These are phyloP conservation scores for Candida pseudoglaebosa DNA, from an alignment of 805 yeast species.

Conservation along the genomic window DNA sequence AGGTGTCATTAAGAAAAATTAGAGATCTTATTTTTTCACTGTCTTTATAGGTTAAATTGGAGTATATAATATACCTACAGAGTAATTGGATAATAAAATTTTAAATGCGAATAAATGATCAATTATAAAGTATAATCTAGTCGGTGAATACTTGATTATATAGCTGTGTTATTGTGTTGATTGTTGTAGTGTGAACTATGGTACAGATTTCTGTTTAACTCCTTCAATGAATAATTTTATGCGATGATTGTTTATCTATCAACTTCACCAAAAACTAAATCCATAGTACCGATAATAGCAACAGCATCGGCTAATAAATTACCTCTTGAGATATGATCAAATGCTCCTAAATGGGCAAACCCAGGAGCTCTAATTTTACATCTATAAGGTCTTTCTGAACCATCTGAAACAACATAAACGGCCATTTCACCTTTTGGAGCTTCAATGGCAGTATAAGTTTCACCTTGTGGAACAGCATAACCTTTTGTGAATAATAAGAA, in stretches of 20 bases:
- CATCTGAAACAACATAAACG: conserved; percentile 83
- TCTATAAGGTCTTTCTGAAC: conserved; percentile 85
- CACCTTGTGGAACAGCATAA: conserved; percentile 84
- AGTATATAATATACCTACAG: conserved; percentile 4
- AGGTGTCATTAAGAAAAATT: no score
- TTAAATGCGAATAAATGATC: conserved; percentile 7
- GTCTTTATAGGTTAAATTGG: conserved; percentile 2
- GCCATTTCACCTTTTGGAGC: conserved; percentile 97
- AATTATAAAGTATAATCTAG: not conserved
- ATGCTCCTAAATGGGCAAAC: conserved; percentile 84
- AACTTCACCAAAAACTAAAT: conserved; percentile 90
- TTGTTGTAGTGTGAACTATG: no score
- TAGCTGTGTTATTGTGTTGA: no score
- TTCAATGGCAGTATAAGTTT: conserved; percentile 86
- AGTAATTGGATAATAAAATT: conserved; percentile 1
- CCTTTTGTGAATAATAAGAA: conserved; percentile 86
- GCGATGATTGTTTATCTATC: conserved; percentile 60
- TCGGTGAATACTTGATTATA: no score
- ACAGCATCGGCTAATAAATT: conserved; percentile 88
- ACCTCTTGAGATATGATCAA: conserved; percentile 82
- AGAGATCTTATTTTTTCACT: no score
- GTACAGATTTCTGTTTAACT: not conserved
- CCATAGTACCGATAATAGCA: conserved; percentile 93
- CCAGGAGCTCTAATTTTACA: conserved; percentile 96
- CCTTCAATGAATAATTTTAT: no score